These are phyloP conservation scores for Glycine tomentella DNA, from an alignment of 306 rosid species.

Conservation along the genomic window DNA sequence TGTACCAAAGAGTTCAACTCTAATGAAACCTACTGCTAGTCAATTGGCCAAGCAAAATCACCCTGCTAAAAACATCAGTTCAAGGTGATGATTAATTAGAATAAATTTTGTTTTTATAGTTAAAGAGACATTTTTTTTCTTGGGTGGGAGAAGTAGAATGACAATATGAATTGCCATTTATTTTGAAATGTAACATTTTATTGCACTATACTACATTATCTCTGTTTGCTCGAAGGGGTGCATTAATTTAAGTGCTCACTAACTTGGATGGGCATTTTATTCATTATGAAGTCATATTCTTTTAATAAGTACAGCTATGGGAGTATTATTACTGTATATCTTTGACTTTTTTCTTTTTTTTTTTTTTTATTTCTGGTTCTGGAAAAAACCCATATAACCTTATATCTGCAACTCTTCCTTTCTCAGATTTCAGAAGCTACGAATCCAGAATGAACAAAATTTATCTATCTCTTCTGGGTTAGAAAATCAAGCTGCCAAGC, in stretches of 20 bases:
- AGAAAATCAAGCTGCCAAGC: conserved; percentile 87
- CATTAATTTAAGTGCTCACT: background rate
- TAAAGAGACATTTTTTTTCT: too few relatives aligned
- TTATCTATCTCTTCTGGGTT: conserved; percentile 65
- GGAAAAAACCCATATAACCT: conserved; percentile 18
- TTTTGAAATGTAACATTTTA: conserved; percentile 33
- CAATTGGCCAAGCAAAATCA: conserved; percentile 83
- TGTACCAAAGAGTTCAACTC: conserved; percentile 69
- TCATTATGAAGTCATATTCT: conserved; percentile 24
- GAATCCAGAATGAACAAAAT: conserved; percentile 62
- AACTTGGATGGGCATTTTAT: conserved; percentile 15
- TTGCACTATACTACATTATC: conserved; percentile 3
- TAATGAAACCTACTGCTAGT: conserved; percentile 89
- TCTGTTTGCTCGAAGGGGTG: conserved; percentile 10
- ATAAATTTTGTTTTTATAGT: too few relatives aligned
- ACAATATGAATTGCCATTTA: conserved; percentile 11
- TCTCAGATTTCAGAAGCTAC: conserved; percentile 71
- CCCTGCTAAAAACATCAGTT: conserved; percentile 54
- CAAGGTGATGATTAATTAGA: too few relatives aligned
- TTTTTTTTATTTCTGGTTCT: conserved; percentile 14
- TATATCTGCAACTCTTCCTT: conserved; percentile 35
- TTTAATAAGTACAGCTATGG: conserved; percentile 10
- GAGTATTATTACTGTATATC: conserved; percentile 22
- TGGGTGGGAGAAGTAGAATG: too few relatives aligned
- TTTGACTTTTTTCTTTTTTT: too few relatives aligned